Conservation (phyloP, 768 basidiomycete genomes). For the Paxillus rubicundulus region DNA sequence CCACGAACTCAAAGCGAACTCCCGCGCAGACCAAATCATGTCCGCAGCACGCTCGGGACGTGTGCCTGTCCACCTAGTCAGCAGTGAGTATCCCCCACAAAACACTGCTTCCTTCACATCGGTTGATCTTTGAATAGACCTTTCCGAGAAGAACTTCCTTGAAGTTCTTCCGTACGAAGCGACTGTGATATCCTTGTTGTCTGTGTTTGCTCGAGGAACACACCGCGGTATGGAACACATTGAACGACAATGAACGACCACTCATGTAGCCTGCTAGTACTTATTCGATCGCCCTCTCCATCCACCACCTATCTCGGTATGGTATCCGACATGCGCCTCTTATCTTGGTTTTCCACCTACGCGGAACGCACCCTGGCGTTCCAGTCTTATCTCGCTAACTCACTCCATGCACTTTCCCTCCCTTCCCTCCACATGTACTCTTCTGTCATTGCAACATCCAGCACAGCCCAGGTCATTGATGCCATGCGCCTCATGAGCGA, state of each 20-base stretch:
- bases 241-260: not conserved
- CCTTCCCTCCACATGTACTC: constrained; percentile 64
- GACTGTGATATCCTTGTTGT: constrained; percentile 58
- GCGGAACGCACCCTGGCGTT: constrained; percentile 41
- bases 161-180: constrained; percentile 62
- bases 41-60: constrained; percentile 70
- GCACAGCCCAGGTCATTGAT: constrained; percentile 64
- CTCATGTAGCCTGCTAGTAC: constrained; percentile 36
- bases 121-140: constrained; percentile 43
- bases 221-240: constrained; percentile 56
- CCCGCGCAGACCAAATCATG: constrained; percentile 66
- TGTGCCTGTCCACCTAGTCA: constrained; percentile 73
- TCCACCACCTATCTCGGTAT: constrained; percentile 57
- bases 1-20: constrained; percentile 58
- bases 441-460: constrained; percentile 61
- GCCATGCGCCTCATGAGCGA: constrained; percentile 87
- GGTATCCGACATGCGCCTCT: constrained; percentile 71
- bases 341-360: constrained; percentile 64
- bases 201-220: constrained; percentile 64
- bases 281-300: constrained; percentile 50
- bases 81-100: constrained; percentile 50
- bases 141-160: constrained; percentile 83
- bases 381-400: constrained; percentile 44
- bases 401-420: constrained; percentile 54
- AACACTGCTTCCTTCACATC: not conserved